Evolutionary conservation across 257 asterid species (phyloP).

Genomic region (Capsicum chinense): DNA sequence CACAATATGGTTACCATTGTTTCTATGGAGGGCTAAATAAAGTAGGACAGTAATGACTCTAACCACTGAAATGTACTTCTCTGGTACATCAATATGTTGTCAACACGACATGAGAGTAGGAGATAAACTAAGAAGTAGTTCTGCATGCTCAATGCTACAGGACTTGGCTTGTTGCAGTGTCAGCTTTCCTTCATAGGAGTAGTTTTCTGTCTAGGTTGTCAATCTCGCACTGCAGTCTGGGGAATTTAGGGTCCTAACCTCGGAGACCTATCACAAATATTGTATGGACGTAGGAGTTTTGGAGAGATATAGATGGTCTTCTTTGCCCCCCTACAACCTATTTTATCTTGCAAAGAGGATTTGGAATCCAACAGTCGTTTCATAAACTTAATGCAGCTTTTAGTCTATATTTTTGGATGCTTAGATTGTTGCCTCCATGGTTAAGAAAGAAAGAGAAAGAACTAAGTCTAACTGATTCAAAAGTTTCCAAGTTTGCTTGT

Average conservation of each 20-base stretch:
- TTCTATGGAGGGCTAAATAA: not conserved
- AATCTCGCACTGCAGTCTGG: not conserved
- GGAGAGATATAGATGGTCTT: not conserved
- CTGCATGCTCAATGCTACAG: constrained; percentile 9
- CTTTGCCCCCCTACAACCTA: constrained; percentile 14
- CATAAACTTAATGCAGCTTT: not conserved
- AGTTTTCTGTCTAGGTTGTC: not conserved
- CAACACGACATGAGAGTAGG: not conserved
- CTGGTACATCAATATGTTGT: not conserved
- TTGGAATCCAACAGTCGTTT: not conserved
- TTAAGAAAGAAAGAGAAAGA: not conserved
- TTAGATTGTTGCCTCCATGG: constrained; percentile 17
- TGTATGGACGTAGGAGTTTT: not conserved
- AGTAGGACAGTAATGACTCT: not conserved
- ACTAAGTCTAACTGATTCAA: not conserved
- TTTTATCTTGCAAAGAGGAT: not conserved
- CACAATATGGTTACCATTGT: not conserved
- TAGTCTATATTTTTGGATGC: not conserved
- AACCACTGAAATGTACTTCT: not conserved
- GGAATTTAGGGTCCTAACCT: not conserved
- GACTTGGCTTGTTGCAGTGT: not conserved
- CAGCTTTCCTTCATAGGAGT: not conserved
- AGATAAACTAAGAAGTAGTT: constrained; percentile 4
- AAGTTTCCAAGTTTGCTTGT: not conserved
- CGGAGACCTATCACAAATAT: not conserved